phyloP scores from a whole-genome alignment of 1,284 basidiomycete species.

The Cryptococcus sp. region DNA sequence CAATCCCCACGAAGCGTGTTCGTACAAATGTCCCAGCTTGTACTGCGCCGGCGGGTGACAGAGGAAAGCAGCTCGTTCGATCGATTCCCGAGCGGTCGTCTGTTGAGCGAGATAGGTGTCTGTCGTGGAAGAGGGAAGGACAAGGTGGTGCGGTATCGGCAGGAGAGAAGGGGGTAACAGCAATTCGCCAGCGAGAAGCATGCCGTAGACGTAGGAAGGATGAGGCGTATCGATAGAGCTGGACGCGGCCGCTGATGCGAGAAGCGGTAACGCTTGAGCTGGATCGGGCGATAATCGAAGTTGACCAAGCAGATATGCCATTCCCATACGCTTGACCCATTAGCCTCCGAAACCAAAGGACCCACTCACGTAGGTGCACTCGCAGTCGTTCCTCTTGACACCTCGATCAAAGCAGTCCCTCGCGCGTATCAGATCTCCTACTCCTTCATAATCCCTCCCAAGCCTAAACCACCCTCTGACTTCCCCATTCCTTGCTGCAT shows the following conservation, averaged over 20 bases:
- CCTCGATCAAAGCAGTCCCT: slow-evolving; percentile 79
- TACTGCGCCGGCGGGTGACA: slow-evolving; percentile 85
- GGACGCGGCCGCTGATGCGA: slow-evolving; percentile 69
- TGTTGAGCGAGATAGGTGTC: slow-evolving; percentile 40
- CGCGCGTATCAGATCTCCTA: slow-evolving; percentile 65
- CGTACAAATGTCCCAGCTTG: slow-evolving; percentile 86
- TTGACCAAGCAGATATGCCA: slow-evolving; percentile 84
- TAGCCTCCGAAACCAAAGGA: slow-evolving; percentile 1
- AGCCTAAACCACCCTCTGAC: slow-evolving; percentile 78
- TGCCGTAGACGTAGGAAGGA: slow-evolving; percentile 71
- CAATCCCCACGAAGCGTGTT: slow-evolving; percentile 80
- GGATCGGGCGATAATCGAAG: slow-evolving; percentile 59
- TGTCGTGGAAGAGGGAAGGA: slow-evolving; percentile 48
- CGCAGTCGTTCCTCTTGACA: slow-evolving; percentile 62
- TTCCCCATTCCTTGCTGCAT: slow-evolving; percentile 66
- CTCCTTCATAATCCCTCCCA: slow-evolving; percentile 84
- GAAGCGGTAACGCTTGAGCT: slow-evolving; percentile 60
- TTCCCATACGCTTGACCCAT: slow-evolving; percentile 66
- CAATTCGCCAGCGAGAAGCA: slow-evolving; percentile 77
- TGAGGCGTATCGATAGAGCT: slow-evolving; percentile 72
- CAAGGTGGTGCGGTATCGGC: slow-evolving; percentile 44
- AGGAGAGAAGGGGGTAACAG: slow-evolving; percentile 51
- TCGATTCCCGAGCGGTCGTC: slow-evolving; percentile 37
- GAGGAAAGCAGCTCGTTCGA: slow-evolving; percentile 79
- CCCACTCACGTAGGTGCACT: slow-evolving; percentile 66